Evolutionary conservation across 1,284 basidiomycete genomes (phyloP), one percentile per base, ranked within the genome.

Genomic region (Exobasidium cylindrosporum): DNA sequence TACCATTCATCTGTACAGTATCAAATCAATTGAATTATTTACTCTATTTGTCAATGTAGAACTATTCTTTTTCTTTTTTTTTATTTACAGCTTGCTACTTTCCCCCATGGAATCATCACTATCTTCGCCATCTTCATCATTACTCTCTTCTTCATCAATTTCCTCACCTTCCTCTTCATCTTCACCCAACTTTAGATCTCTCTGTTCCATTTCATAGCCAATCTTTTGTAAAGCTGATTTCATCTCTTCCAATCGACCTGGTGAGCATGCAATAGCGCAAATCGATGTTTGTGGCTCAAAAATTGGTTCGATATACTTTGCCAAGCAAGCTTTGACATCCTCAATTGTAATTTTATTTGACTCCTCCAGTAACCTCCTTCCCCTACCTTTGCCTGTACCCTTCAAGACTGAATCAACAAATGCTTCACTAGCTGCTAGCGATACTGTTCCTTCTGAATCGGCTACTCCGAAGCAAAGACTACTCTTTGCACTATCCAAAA

Each of bases 381-480:
- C 76, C 2, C 72, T 58, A 31, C 75, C 64, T 55, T 77, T 75
- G 32, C 70, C 70, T 13, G 67, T 56, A 10, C 64, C 57, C 53
- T 73, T 71, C 10, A 79, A 31, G 31, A 71, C 63, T 52, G 64
- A 63, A 49, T 73, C 69, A 28, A 71, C 58, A 54, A 76, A 77
- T 50, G 64, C 67, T 57, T 69, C 62, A 58, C 77, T 70, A 77
- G 94, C 95, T 40, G 94, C 93, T 66, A 87, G 85, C 21, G 87
- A 86, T 31, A 91, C 87, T 1, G 92, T 96, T 28, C 92, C 89
- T 30, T 95, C 90, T 52, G 85, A 84, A 72, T 87, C 87, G 0
- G 94, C 87, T 4, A 92, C 88, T 23, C 84, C 84, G 77, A 88
- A 97, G 7, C 95, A 92, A 70, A 97, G 87, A 58, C 87, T 90